Evolutionary conservation across 768 basidiomycete genomes (phyloP).

Genomic region (Boletus sp.): DNA sequence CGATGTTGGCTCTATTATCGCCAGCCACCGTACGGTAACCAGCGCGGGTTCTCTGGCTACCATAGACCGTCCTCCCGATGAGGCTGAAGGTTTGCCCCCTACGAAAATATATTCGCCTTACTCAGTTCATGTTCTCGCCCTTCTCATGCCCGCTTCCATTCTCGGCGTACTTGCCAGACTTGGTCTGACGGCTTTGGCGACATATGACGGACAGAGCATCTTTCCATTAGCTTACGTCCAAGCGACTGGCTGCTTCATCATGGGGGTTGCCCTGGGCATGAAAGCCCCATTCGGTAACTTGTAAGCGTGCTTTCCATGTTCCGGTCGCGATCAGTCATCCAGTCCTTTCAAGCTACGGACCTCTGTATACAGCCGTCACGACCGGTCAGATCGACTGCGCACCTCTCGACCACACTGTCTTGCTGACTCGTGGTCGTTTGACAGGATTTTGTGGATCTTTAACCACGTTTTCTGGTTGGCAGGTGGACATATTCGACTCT

Average conservation of each 20-base stretch:
- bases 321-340: slow-evolving; percentile 7
- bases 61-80: slow-evolving; percentile 41
- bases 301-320: slow-evolving; percentile 45
- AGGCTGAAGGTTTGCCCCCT: slow-evolving; percentile 31
- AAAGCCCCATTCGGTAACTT: slow-evolving; percentile 72
- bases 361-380: slow-evolving; percentile 83
- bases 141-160: slow-evolving; percentile 79
- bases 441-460: slow-evolving; percentile 92
- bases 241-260: slow-evolving; percentile 83
- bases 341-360: slow-evolving; percentile 63
- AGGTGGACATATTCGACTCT: slow-evolving; percentile 80
- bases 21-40: slow-evolving; percentile 32
- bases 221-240: slow-evolving; percentile 87
- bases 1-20: slow-evolving; percentile 36
- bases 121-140: slow-evolving; percentile 60
- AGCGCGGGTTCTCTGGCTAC: slow-evolving; percentile 40
- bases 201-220: slow-evolving; percentile 71
- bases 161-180: slow-evolving; percentile 83
- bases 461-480: slow-evolving; percentile 97
- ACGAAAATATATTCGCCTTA: slow-evolving; percentile 49
- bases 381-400: slow-evolving; percentile 55
- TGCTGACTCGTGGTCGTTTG: not conserved
- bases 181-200: slow-evolving; percentile 70
- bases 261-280: slow-evolving; percentile 76
- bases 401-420: not conserved